A percentile compares a stretch with the other conserved stretches of the same genome.
phyloP scores from a whole-genome alignment of 164 flowering plant genomes.

The Tetracentron sinense region DNA sequence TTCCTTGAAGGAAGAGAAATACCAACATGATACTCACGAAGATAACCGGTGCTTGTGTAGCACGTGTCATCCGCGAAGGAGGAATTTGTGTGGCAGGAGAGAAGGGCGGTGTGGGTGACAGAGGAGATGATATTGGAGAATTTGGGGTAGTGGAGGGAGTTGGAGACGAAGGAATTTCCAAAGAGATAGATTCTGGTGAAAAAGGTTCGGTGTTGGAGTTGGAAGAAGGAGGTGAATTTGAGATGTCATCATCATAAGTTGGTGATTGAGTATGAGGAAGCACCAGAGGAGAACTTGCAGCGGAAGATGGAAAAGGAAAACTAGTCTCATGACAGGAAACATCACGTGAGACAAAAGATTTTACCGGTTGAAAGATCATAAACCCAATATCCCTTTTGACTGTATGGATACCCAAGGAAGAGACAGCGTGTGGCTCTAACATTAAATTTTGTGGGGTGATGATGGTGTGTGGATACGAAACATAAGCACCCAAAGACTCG shows the following conservation, averaged over 20 bases:
- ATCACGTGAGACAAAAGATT: conserved; percentile 13
- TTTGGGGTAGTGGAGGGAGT: neutral
- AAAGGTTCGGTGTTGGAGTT: neutral
- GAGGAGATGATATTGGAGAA: neutral
- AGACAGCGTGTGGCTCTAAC: too few species aligned
- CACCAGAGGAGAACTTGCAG: neutral
- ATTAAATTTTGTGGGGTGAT: conserved; percentile 10
- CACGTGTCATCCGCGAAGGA: neutral
- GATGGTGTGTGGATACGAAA: conserved; percentile 1
- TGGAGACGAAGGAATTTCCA: neutral
- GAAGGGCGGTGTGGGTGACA: too few species aligned
- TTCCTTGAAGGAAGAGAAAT: neutral
- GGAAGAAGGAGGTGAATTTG: neutral
- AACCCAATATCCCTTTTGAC: too few species aligned
- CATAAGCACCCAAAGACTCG: too few species aligned
- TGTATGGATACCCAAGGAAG: too few species aligned
- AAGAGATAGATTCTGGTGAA: neutral
- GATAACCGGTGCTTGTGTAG: neutral
- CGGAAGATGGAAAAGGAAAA: conserved; percentile 9
- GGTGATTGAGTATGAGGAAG: conserved; percentile 5
- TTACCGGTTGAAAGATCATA: conserved; percentile 6
- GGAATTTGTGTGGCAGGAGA: neutral
- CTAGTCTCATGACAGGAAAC: conserved; percentile 9
- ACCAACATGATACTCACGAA: conserved; percentile 1
- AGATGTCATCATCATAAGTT: conserved; percentile 7